phyloP scores from a whole-genome alignment of 805 yeast species.

The Candida insectalens region DNA sequence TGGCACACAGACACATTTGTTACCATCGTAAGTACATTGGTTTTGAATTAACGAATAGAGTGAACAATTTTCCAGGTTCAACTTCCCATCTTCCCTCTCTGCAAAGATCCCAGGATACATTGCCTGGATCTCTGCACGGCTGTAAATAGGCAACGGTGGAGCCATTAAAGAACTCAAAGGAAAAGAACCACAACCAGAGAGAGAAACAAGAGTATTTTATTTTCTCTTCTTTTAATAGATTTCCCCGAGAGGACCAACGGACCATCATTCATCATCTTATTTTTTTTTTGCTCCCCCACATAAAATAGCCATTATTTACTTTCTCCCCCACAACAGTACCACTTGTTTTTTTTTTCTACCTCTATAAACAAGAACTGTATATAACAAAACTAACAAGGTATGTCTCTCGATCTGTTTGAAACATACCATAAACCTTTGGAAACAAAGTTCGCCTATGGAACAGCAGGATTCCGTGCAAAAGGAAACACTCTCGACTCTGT shows the following conservation, averaged over 20 bases:
- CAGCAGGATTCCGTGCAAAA: conserved; percentile 88
- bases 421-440: conserved; percentile 38
- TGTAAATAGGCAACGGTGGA: conserved; percentile 38
- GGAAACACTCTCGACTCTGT: conserved; percentile 69
- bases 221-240: too few species aligned
- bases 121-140: conserved; percentile 25
- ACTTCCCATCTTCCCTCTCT: conserved; percentile 9
- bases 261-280: too few species aligned
- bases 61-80: conserved; percentile 12
- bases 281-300: too few species aligned
- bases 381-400: too few species aligned
- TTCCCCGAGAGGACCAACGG: too few species aligned
- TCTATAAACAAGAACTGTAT: too few species aligned
- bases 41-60: conserved; percentile 33
- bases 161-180: too few species aligned
- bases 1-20: conserved; percentile 35
- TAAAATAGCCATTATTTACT: too few species aligned
- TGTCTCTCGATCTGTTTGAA: conserved; percentile 9
- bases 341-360: too few species aligned
- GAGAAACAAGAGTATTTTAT: too few species aligned
- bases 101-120: conserved; percentile 18
- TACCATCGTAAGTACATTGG: conserved; percentile 37
- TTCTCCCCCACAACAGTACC: too few species aligned
- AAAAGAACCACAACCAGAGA: too few species aligned
- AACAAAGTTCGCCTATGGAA: conserved; percentile 63